Evolutionary conservation across 2,329 filamentous ascomycete species (phyloP), one percentile per base, ranked within the genome.

Genomic region (Cordyceps pruinosa): DNA sequence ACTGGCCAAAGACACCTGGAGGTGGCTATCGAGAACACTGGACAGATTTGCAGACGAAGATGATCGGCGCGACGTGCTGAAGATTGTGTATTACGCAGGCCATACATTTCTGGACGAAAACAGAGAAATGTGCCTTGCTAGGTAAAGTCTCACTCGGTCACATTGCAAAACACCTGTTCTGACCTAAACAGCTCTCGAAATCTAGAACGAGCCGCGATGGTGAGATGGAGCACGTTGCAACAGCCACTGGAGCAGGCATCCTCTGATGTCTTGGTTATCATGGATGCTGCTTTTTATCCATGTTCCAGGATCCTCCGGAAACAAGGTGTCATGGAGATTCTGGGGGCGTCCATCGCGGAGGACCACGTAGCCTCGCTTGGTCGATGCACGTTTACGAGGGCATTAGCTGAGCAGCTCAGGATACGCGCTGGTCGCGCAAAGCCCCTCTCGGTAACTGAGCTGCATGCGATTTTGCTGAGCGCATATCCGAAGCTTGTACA

Each of bases 231-330:
- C 58, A 75, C 75, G 21, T 77, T 84, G 37, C 80, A 84, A 64
- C 77, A 78, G 59, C 76, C 77, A 17, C 70, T 84, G 8, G 81
- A 84, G 64, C 78, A 82, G 59, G 78, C 80, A 2, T 72, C 71
- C 30, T 75, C 80, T 3, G 81, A 84, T 64, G 80, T 77, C 5
- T 70, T 84, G 21, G 74, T 84, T 56, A 70, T 84, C 34, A 81
- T 84, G 78, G 81, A 84, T 66, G 76, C 80, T 6, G 77, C 78
- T 0, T 84, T 82, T 64, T 83, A 79, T 53, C 79, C 80, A 1
- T 79, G 78, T 9, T 76, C 77, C 2, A 77, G 74, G 60, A 76
- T 80, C 64, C 70, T 75, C 30, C 77, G 79, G 6, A 76, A 78
- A 53, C 74, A 74, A 49, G 81, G 81, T 2, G 77, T 83, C 9